Conservation (phyloP, 116 monocot genomes). For the Dioscorea cayenensis region DNA sequence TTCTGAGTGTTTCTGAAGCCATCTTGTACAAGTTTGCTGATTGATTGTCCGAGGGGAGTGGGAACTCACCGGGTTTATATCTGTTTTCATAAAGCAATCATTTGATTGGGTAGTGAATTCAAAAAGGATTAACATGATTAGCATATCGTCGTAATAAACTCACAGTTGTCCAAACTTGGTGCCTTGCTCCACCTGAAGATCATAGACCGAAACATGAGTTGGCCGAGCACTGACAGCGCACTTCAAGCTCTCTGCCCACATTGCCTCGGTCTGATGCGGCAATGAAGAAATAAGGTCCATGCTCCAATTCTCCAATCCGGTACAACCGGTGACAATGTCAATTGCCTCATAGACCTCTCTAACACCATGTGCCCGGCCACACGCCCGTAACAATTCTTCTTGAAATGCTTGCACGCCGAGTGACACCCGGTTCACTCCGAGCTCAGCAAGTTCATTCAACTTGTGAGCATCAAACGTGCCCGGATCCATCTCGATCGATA, state of each 20-base stretch:
- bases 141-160: conserved; percentile 12
- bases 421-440: conserved; percentile 84
- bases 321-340: conserved; percentile 36
- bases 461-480: conserved; percentile 64
- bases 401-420: conserved; percentile 96
- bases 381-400: conserved; percentile 61
- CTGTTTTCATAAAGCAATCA: conserved; percentile 15
- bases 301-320: conserved; percentile 76
- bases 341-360: conserved; percentile 74
- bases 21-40: conserved; percentile 75
- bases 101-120: too few species aligned
- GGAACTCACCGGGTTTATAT: conserved; percentile 78
- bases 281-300: conserved; percentile 87
- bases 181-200: conserved; percentile 94
- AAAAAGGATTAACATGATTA: too few species aligned
- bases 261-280: conserved; percentile 64
- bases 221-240: conserved; percentile 26
- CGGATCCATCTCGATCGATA: conserved; percentile 99
- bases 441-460: conserved; percentile 35
- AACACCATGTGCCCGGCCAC: conserved; percentile 79
- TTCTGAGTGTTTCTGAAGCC: conserved; percentile 50
- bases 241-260: conserved; percentile 81
- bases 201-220: conserved; percentile 79
- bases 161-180: conserved; percentile 88
- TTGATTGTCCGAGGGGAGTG: conserved; percentile 66